Evolutionary conservation across 2,329 filamentous ascomycete genomes (phyloP).

Genomic region (Colletotrichum sp.): DNA sequence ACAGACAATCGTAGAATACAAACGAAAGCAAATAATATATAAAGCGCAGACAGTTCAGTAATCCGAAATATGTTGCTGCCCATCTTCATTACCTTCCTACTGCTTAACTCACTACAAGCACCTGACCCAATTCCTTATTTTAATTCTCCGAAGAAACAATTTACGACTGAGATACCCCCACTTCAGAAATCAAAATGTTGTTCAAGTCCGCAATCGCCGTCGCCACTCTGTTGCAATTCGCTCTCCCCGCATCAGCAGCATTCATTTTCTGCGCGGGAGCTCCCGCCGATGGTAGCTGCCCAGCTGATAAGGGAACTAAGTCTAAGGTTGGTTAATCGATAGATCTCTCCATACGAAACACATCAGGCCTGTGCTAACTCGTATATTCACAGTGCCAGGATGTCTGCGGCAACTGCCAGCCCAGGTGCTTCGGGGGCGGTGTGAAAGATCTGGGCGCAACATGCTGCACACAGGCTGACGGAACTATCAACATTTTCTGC

Average conservation of each 20-base stretch:
- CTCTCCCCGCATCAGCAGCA: neutral
- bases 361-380: neutral
- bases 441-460: neutral
- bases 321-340: neutral
- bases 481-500: neutral
- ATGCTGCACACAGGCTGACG: neutral
- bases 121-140: neutral
- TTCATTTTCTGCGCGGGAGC: neutral
- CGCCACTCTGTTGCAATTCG: neutral
- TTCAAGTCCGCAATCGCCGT: neutral
- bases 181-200: neutral
- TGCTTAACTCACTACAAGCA: neutral
- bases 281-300: neutral
- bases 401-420: neutral
- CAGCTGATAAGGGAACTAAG: neutral
- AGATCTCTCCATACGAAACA: neutral
- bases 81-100: neutral
- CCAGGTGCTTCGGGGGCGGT: neutral
- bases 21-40: neutral
- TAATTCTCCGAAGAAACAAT: neutral
- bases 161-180: neutral
- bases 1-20: neutral
- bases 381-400: neutral
- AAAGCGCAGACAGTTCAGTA: neutral
- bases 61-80: neutral